phyloP scores from a whole-genome alignment of 306 rosid genomes.

The Vigna trinervia region DNA sequence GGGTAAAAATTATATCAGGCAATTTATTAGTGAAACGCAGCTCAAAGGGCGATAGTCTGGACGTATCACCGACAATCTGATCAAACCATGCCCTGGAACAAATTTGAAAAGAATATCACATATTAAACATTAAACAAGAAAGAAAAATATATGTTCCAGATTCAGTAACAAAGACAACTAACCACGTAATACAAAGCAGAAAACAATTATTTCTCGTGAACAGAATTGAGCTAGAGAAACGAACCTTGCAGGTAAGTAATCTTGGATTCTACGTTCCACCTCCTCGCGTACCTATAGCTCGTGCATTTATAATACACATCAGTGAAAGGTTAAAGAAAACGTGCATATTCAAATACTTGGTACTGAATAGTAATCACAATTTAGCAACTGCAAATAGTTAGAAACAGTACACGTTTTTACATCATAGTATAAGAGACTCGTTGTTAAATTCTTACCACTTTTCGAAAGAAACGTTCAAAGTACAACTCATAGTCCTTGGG shows the following conservation, averaged over 20 bases:
- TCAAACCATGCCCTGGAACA: slow-evolving; percentile 39
- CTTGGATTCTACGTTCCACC: neutral
- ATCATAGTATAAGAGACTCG: neutral
- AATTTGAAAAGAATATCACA: neutral
- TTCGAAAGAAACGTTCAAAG: slow-evolving; percentile 48
- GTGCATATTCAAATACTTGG: neutral
- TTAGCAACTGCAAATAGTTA: neutral
- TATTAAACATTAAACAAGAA: too few relatives aligned
- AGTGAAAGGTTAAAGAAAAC: neutral
- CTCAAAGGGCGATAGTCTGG: slow-evolving; percentile 42
- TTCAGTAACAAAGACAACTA: too few relatives aligned
- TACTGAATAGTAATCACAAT: neutral
- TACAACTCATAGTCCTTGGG: neutral
- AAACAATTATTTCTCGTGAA: neutral
- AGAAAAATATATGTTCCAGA: too few relatives aligned
- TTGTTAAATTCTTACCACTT: slow-evolving; percentile 40
- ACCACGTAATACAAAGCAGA: too few relatives aligned
- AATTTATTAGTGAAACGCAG: slow-evolving; percentile 45
- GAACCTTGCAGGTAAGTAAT: slow-evolving; percentile 47
- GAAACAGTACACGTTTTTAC: neutral
- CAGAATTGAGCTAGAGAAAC: slow-evolving; percentile 16
- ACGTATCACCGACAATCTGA: slow-evolving; percentile 1
- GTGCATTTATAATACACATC: neutral
- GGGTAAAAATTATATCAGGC: slow-evolving; percentile 45
- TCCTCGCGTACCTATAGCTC: slow-evolving; percentile 10